These are phyloP conservation scores for Fusarium transvaalense DNA, from an alignment of 2,329 filamentous ascomycete species.

Conservation along the genomic window DNA sequence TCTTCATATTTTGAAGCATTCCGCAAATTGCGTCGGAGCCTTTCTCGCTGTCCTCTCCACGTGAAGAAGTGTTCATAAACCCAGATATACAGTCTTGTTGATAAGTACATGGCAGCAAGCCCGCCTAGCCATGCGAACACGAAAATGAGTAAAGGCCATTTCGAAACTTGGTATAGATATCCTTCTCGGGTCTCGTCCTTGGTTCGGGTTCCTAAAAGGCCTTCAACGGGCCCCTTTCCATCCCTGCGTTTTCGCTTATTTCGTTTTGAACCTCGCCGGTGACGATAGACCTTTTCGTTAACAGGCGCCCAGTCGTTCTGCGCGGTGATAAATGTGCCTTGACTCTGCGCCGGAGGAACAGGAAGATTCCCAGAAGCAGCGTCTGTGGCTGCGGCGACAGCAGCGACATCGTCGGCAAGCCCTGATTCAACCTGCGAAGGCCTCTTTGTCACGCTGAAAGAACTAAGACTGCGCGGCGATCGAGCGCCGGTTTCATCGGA, in stretches of 20 bases:
- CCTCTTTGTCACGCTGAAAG: constrained; percentile 59
- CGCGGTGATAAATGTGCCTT: constrained; percentile 80
- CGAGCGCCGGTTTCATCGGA: constrained; percentile 63
- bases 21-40: constrained; percentile 77
- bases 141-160: constrained; percentile 88
- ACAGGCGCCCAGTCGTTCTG: constrained; percentile 97
- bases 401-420: constrained; percentile 52
- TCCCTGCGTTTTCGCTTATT: constrained; percentile 50
- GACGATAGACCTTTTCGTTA: constrained; percentile 72
- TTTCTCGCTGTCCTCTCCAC: constrained; percentile 85
- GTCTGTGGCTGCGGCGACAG: constrained; percentile 56
- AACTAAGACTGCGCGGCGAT: constrained; percentile 58
- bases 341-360: constrained; percentile 40
- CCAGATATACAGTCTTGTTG: constrained; percentile 90
- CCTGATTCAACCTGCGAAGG: constrained; percentile 51
- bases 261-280: constrained; percentile 56
- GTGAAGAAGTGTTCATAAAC: constrained; percentile 91
- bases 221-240: constrained; percentile 55
- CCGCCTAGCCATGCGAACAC: constrained; percentile 85
- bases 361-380: constrained; percentile 55
- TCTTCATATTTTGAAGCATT: constrained; percentile 80
- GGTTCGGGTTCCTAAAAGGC: constrained; percentile 67
- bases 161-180: constrained; percentile 87
- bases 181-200: constrained; percentile 96
- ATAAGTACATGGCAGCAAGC: constrained; percentile 77